These are phyloP conservation scores for Saccharomycopsis crataegensis DNA, from an alignment of 1,139 yeast genomes.

Conservation along the genomic window DNA sequence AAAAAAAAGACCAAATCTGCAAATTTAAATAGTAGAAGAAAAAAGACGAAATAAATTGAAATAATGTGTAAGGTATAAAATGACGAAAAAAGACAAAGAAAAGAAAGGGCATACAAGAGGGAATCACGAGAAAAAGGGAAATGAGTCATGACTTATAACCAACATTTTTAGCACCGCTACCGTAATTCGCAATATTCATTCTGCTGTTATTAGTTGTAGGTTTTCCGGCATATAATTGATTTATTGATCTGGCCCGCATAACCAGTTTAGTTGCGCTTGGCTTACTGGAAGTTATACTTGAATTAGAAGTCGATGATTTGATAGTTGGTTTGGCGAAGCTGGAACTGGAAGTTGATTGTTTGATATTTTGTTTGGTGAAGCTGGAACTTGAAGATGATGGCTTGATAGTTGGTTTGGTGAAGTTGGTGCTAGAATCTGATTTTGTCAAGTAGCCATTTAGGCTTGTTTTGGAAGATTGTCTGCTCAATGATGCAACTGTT, in stretches of 20 bases:
- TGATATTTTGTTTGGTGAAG: neutral
- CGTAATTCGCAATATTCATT: neutral
- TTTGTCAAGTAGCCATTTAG: conserved; percentile 3
- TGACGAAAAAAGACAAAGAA: too few species aligned
- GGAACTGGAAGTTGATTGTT: neutral
- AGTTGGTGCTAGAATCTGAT: neutral
- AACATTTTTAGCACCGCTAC: conserved; percentile 1
- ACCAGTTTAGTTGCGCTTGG: neutral
- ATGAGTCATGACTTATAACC: too few species aligned
- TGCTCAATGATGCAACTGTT: conserved; percentile 17
- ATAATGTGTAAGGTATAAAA: too few species aligned
- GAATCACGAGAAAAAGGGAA: too few species aligned
- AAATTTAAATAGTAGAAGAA: too few species aligned
- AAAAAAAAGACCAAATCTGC: too few species aligned
- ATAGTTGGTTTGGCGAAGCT: neutral
- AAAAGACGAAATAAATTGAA: too few species aligned
- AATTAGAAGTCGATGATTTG: neutral
- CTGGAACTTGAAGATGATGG: neutral
- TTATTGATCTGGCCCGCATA: neutral
- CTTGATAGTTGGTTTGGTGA: neutral
- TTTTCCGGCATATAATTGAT: neutral
- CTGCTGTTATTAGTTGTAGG: neutral
- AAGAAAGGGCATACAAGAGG: too few species aligned
- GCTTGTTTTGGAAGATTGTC: conserved; percentile 15
- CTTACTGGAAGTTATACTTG: neutral